These are phyloP conservation scores for Grosmannia clavigera DNA, from an alignment of 2,329 filamentous ascomycete species.

Conservation along the genomic window DNA sequence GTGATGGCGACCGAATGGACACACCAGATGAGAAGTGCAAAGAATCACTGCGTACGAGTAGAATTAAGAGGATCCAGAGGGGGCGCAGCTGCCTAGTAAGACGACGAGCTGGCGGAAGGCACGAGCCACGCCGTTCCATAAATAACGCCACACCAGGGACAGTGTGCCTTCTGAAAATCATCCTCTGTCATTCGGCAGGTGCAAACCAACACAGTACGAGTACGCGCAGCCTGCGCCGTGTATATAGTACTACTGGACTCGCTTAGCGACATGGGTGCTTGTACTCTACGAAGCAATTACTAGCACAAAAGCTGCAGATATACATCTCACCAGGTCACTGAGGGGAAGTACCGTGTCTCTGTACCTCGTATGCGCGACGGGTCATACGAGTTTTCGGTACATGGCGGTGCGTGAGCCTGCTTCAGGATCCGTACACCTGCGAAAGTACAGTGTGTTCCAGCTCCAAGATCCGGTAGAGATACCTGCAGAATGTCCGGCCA, in stretches of 20 bases:
- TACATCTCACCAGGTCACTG: neutral
- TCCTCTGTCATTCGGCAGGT: neutral
- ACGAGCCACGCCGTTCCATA: conserved; percentile 5
- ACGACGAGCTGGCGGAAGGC: conserved; percentile 4
- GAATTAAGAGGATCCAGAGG: too few relatives aligned
- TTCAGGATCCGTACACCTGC: too few relatives aligned
- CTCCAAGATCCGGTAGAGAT: too few relatives aligned
- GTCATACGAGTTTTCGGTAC: too few relatives aligned
- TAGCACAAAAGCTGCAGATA: neutral
- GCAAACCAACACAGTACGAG: neutral
- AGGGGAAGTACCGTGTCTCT: neutral
- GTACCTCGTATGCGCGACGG: neutral
- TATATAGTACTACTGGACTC: too few relatives aligned
- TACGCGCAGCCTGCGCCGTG: too few relatives aligned
- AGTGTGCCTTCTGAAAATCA: neutral
- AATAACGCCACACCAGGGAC: conserved; percentile 4
- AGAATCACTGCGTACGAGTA: too few relatives aligned
- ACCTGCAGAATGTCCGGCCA: too few relatives aligned
- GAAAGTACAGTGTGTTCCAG: too few relatives aligned
- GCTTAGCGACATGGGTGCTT: too few relatives aligned
- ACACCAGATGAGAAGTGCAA: neutral
- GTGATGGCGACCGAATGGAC: neutral
- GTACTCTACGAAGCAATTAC: too few relatives aligned
- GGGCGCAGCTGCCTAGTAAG: conserved; percentile 14
- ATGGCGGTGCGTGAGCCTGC: too few relatives aligned